Evolutionary conservation across 83 land plant genomes (phyloP).

Genomic region (Picea mariana): DNA sequence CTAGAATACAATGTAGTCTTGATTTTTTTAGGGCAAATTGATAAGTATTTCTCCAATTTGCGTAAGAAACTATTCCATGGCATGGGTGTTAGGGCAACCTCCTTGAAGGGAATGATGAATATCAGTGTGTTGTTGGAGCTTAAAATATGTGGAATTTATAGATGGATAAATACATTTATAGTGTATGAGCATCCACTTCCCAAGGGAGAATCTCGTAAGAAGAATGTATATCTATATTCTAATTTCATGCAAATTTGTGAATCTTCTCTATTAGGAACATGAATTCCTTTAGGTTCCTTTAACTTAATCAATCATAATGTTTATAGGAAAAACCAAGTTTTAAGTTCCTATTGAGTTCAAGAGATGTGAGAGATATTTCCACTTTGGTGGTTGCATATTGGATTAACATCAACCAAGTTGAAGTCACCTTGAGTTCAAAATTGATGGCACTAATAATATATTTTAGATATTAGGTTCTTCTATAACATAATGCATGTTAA

Average conservation of each 20-base stretch:
- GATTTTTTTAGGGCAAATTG: conserved; percentile 97
- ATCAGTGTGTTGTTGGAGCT: too few relatives aligned
- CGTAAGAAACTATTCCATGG: conserved; percentile 68
- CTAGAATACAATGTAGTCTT: conserved; percentile 97
- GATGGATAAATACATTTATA: too few relatives aligned
- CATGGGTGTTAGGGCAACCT: conserved; percentile 99
- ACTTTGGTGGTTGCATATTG: too few relatives aligned
- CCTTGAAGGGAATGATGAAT: conserved; percentile 98
- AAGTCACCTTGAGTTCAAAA: conserved; percentile 54
- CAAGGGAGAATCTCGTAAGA: conserved; percentile 50
- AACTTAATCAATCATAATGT: background rate
- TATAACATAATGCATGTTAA: background rate
- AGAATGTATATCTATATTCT: conserved; percentile 41
- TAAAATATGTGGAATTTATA: conserved; percentile 11
- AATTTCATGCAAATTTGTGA: too few relatives aligned
- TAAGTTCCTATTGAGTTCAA: too few relatives aligned
- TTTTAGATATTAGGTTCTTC: too few relatives aligned
- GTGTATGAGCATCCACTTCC: too few relatives aligned
- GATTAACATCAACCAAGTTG: too few relatives aligned
- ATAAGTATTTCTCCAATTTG: conserved; percentile 91
- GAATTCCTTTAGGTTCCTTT: too few relatives aligned
- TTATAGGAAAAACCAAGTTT: conserved; percentile 71
- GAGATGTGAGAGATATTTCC: too few relatives aligned
- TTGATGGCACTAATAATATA: conserved; percentile 81
- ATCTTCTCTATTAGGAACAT: background rate